phyloP scores from a whole-genome alignment of 192 early-diverging fungal genomes.

The Phycomyces nitens region DNA sequence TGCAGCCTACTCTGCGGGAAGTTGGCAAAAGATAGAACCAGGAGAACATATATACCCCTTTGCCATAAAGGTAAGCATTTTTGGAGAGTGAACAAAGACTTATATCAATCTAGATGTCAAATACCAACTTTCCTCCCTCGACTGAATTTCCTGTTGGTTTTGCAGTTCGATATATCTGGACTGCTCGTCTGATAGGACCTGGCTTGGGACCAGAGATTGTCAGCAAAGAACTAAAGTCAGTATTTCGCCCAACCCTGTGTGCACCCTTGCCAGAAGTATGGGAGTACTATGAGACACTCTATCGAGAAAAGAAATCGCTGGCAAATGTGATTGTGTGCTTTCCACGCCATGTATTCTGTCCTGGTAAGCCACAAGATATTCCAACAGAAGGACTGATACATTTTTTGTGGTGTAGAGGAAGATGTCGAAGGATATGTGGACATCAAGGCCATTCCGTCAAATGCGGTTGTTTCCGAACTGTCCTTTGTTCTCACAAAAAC shows the following conservation, averaged over 20 bases:
- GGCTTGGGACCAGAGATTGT: slow-evolving; percentile 12
- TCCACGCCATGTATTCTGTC: slow-evolving; percentile 31
- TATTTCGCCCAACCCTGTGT: slow-evolving; percentile 35
- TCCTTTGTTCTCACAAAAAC: slow-evolving; percentile 31
- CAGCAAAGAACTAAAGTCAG: slow-evolving; percentile 27
- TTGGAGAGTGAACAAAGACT: not conserved
- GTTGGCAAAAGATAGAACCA: slow-evolving; percentile 31
- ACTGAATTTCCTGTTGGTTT: slow-evolving; percentile 31
- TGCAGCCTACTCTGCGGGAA: slow-evolving; percentile 19
- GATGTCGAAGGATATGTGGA: slow-evolving; percentile 13
- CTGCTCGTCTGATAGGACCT: slow-evolving; percentile 33
- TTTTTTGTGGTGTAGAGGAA: slow-evolving; percentile 31
- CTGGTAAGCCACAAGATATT: no score
- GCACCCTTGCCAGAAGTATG: slow-evolving; percentile 33
- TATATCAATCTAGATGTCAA: slow-evolving; percentile 25
- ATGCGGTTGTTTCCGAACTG: slow-evolving; percentile 12
- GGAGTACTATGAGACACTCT: slow-evolving; percentile 19
- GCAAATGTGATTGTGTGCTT: slow-evolving; percentile 28
- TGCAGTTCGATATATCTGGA: slow-evolving; percentile 31
- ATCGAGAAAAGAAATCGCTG: slow-evolving; percentile 27
- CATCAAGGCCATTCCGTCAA: slow-evolving; percentile 15
- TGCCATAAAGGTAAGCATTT: slow-evolving; percentile 37
- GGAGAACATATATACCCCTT: slow-evolving; percentile 36
- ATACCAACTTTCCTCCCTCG: slow-evolving; percentile 42
- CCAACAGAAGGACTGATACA: no score